Conservation (phyloP, 768 basidiomycete species). For the Boletus rufocinnamomeus region DNA sequence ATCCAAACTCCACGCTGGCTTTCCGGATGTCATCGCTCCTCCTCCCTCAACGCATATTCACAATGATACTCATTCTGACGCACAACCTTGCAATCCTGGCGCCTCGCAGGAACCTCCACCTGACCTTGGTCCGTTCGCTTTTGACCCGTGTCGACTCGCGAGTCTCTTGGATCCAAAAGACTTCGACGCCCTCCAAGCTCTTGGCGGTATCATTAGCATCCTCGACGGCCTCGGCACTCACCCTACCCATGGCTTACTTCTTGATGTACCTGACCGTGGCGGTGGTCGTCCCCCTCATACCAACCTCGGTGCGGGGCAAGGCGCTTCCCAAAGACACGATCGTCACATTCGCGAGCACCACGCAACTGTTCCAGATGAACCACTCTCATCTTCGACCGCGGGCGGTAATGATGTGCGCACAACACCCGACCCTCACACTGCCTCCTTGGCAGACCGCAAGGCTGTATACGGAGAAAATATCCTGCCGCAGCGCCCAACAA, state of each 20-base stretch:
- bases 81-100: conserved; percentile 24
- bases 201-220: conserved; percentile 73
- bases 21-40: conserved; percentile 8
- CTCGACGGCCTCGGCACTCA: conserved; percentile 76
- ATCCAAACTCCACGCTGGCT: conserved; percentile 19
- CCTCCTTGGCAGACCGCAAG: conserved; percentile 59
- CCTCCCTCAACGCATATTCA: conserved; percentile 27
- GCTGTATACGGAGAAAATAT: conserved; percentile 76
- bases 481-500: conserved; percentile 68
- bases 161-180: conserved; percentile 89
- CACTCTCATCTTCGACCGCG: conserved; percentile 12
- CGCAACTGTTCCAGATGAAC: conserved; percentile 4
- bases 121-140: conserved; percentile 71
- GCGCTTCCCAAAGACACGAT: conserved; percentile 38
- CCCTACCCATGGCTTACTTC: conserved; percentile 44
- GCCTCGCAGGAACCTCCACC: conserved; percentile 41
- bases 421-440: conserved; percentile 26
- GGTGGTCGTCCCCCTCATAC: conserved; percentile 11
- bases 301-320: conserved; percentile 32
- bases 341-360: conserved; percentile 6
- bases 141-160: conserved; percentile 76
- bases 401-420: conserved; percentile 2
- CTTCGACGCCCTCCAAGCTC: conserved; percentile 56
- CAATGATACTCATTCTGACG: conserved; percentile 24
- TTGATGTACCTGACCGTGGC: background rate